Evolutionary conservation across 352 stramenopile species (phyloP), one percentile per base, ranked within the genome.

Genomic region (Phytophthora lateralis): DNA sequence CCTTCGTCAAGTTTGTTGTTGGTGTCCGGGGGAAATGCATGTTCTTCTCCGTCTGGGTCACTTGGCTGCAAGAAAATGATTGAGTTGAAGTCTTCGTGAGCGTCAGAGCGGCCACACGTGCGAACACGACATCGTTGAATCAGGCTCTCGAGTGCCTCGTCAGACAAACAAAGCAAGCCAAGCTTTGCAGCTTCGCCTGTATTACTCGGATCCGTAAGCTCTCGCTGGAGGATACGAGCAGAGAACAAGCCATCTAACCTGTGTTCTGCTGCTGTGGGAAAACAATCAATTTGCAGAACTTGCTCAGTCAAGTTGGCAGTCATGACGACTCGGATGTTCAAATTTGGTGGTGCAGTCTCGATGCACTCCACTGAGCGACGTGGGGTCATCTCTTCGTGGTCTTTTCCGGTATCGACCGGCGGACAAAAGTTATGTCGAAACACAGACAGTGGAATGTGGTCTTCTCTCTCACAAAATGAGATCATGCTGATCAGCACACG

Each of bases 61-160:
- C 10, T 56, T 53, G n/a, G 46, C 2, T 37, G 30, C 41, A 71
- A 29, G 47, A 60, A 63, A 34, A 64, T 39, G 11, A 46, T n/a
- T 11, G 26, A 37, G 30, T 46, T 20, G 45, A 9, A 27, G 26
- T 38, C n/a, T 52, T 12, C 17, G 27, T 62, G 65, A 15, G 12
- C 34, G 14, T 43, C 30, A 11, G 47, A 11, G 9, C 29, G 45
- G 21, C 60, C 53, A 51, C 60, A 63, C 5, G 27, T 43, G 45
- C 71, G 77, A 17, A 79, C 50, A 32, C 60, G 58, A 43, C 63
- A 79, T 29, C 51, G 60, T 27, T 46, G 18, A 17, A 77, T 42
- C 2, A 77, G 7, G 1, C 4, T 60, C n/a, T 52, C 34, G 12
- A 71, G 44, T 37, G 57, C 45, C 20, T 63, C 51, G 15, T 69